A percentile compares a stretch with the other conserved stretches of the same genome.
Conservation (phyloP, 768 basidiomycete genomes). For the Collybia sordida region DNA sequence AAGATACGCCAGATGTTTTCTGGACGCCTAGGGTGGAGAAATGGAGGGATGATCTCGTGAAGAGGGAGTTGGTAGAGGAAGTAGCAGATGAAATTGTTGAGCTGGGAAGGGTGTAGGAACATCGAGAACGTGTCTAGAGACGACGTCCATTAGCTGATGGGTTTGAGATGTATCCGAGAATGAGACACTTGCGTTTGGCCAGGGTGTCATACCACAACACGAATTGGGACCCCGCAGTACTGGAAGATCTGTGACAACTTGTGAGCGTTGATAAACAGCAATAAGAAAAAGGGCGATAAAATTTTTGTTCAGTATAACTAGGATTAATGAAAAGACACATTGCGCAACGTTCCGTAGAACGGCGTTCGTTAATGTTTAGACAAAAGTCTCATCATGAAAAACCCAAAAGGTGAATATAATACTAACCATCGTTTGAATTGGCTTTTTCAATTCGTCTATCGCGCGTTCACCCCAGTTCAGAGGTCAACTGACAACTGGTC, state of each 20-base stretch:
- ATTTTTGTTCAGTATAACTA: conserved; percentile 25
- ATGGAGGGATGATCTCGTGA: conserved; percentile 33
- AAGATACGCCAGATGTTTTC: conserved; percentile 22
- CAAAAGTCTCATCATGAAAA: conserved; percentile 16
- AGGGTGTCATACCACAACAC: too few species aligned
- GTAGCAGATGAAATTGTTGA: conserved; percentile 34
- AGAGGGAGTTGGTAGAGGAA: conserved; percentile 31
- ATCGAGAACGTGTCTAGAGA: too few species aligned
- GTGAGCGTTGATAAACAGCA: background rate
- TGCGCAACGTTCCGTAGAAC: conserved; percentile 16
- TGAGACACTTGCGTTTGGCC: too few species aligned
- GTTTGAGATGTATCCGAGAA: too few species aligned
- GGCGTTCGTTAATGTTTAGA: conserved; percentile 18
- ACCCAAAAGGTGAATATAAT: background rate
- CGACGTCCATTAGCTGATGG: too few species aligned
- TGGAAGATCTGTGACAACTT: too few species aligned
- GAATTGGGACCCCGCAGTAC: too few species aligned
- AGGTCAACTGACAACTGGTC: too few species aligned
- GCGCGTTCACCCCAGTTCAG: too few species aligned
- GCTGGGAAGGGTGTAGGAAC: too few species aligned
- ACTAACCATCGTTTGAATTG: too few species aligned
- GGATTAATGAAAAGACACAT: conserved; percentile 22
- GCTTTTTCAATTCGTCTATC: too few species aligned
- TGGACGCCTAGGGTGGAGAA: conserved; percentile 35
- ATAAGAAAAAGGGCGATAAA: background rate